Evolutionary conservation across 2,329 filamentous ascomycete genomes (phyloP).

Genomic region (Pseudocercospora musae): DNA sequence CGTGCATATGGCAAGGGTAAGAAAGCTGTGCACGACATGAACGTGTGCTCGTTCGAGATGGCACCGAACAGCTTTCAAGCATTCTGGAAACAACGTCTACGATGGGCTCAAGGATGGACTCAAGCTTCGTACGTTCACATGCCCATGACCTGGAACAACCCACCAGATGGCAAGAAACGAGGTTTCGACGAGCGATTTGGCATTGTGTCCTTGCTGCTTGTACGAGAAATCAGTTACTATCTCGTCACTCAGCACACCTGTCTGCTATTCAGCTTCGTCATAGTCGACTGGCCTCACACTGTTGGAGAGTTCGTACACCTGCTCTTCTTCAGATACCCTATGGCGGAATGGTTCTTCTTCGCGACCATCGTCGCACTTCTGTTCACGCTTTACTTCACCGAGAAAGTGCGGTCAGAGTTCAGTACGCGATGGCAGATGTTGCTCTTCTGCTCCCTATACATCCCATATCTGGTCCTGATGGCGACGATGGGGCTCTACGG

Average conservation of each 20-base stretch:
- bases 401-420: conserved; percentile 47
- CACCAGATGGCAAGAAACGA: conserved; percentile 37
- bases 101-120: conserved; percentile 52
- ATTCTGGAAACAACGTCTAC: conserved; percentile 51
- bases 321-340: conserved; percentile 49
- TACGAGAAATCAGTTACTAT: conserved; percentile 49
- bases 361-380: conserved; percentile 42
- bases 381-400: conserved; percentile 47
- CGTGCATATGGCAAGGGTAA: conserved; percentile 45
- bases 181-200: conserved; percentile 42
- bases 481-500: conserved; percentile 48
- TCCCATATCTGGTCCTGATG: conserved; percentile 44
- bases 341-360: conserved; percentile 46
- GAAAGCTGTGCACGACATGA: conserved; percentile 48
- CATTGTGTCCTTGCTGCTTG: conserved; percentile 44
- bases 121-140: conserved; percentile 47
- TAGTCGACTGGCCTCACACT: conserved; percentile 44
- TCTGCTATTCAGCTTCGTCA: conserved; percentile 46
- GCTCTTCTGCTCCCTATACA: conserved; percentile 44
- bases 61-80: conserved; percentile 45
- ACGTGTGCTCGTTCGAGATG: conserved; percentile 49
- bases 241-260: conserved; percentile 50
- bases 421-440: conserved; percentile 41
- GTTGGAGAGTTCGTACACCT: conserved; percentile 39
- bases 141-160: conserved; percentile 43